phyloP scores from a whole-genome alignment of 192 early-diverging fungal species.

The Thamnidium elegans region DNA sequence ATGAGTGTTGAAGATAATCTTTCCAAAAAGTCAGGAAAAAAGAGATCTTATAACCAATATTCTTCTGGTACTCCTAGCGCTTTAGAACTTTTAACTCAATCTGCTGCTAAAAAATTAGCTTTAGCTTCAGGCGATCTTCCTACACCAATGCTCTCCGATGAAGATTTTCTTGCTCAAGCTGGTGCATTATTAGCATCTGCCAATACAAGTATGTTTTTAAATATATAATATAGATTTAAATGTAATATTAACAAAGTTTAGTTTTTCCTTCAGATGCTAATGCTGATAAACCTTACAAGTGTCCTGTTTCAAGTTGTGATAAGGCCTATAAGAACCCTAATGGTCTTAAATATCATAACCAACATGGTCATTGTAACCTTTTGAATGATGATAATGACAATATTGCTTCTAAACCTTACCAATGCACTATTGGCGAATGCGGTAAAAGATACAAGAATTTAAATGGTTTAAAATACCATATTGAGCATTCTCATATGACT shows the following conservation, averaged over 20 bases:
- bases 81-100: constrained; percentile 25
- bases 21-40: constrained; percentile 17
- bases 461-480: constrained; percentile 94
- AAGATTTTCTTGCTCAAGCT: constrained; percentile 43
- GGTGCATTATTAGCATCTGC: constrained; percentile 35
- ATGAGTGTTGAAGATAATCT: not conserved
- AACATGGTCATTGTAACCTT: constrained; percentile 84
- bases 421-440: constrained; percentile 79
- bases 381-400: constrained; percentile 54
- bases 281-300: constrained; percentile 85
- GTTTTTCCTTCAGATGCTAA: constrained; percentile 12
- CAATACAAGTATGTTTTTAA: constrained; percentile 17
- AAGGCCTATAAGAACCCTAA: constrained; percentile 99
- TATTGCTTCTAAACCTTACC: constrained; percentile 65
- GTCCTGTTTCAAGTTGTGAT: constrained; percentile 80
- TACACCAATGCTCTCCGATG: constrained; percentile 31
- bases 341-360: constrained; percentile 96
- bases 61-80: constrained; percentile 1
- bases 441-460: constrained; percentile 96
- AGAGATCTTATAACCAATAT: constrained; percentile 22
- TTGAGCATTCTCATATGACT: constrained; percentile 80
- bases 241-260: constrained; percentile 9
- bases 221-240: too few relatives aligned
- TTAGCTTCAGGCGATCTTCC: constrained; percentile 23
- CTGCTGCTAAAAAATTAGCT: constrained; percentile 34